A percentile compares a stretch with the other conserved stretches of the same genome.
Conservation (phyloP, 1,284 basidiomycete species). For the Sporisorium graminicola region DNA sequence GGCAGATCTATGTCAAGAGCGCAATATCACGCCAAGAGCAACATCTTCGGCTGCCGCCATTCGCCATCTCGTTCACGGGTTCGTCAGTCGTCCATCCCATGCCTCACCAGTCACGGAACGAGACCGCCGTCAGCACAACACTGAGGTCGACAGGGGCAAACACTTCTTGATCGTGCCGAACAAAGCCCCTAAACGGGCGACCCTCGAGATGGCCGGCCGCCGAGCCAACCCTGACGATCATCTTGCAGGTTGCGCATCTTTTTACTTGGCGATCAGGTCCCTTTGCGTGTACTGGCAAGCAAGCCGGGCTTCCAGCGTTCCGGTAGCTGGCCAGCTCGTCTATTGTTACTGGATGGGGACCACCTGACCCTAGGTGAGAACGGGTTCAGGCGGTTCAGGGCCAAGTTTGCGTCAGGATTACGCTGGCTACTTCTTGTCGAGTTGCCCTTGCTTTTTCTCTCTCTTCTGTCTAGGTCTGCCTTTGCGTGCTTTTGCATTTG, state of each 20-base stretch:
- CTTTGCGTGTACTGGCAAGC: not conserved
- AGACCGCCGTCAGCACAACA: no score
- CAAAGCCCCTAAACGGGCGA: not conserved
- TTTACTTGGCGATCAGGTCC: not conserved
- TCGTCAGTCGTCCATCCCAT: no score
- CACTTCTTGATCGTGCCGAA: not conserved
- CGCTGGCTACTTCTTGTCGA: not conserved
- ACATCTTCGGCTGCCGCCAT: no score
- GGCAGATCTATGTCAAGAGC: not conserved
- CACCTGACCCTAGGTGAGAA: no score
- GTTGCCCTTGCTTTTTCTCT: no score
- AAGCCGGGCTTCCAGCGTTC: not conserved
- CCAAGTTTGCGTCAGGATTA: not conserved
- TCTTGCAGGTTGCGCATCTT: not conserved
- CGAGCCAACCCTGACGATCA: not conserved
- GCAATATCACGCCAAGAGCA: not conserved
- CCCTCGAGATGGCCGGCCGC: not conserved
- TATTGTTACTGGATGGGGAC: no score
- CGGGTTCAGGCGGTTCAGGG: not conserved
- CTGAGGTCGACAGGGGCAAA: conserved; percentile 2
- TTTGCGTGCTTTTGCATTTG: not conserved
- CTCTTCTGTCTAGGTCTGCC: no score
- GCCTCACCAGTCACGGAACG: no score
- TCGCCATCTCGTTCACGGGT: not conserved
- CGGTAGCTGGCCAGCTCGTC: not conserved